Percentiles rank a stretch among this genome's conserved stretches.
Conservation (phyloP, 1,284 basidiomycete genomes). For the Ceratorhiza oryzae-sativae region DNA sequence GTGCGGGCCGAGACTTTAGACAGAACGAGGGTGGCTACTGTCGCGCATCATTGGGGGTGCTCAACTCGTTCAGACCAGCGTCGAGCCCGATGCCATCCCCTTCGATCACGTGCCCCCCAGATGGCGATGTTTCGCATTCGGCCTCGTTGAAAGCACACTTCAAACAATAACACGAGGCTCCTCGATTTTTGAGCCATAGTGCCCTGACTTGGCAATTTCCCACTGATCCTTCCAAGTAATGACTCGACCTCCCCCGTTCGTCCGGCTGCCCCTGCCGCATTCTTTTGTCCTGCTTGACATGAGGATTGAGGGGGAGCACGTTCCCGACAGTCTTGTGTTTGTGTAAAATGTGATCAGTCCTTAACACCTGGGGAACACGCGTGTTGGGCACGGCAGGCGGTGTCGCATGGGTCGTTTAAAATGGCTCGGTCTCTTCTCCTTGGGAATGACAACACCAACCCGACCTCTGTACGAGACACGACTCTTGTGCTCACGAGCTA, state of each 20-base stretch:
- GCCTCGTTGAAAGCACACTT: conserved; percentile 31
- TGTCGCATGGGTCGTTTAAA: conserved; percentile 15
- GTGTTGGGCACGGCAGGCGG: conserved; percentile 27
- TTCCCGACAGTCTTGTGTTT: not conserved
- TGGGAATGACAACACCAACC: conserved; percentile 7
- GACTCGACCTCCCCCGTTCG: not conserved
- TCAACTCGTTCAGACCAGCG: not conserved
- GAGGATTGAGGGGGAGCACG: conserved; percentile 2
- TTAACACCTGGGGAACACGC: conserved; percentile 9
- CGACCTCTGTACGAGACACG: not conserved
- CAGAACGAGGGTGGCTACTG: not conserved
- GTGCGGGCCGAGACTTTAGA: not conserved
- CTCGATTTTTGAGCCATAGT: not conserved
- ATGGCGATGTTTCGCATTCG: not conserved
- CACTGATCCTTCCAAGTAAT: conserved; percentile 15
- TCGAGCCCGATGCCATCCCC: not conserved
- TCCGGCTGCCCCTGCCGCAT: not conserved
- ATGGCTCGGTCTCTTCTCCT: not conserved
- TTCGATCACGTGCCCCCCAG: conserved; percentile 5
- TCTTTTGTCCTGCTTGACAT: not conserved
- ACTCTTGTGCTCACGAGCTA: not conserved
- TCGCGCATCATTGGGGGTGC: not conserved
- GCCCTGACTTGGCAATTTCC: not conserved
- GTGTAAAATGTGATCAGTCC: not conserved
- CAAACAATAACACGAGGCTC: conserved; percentile 22